phyloP scores from a whole-genome alignment of 306 rosid species.

The Vigna reflexopilosa region DNA sequence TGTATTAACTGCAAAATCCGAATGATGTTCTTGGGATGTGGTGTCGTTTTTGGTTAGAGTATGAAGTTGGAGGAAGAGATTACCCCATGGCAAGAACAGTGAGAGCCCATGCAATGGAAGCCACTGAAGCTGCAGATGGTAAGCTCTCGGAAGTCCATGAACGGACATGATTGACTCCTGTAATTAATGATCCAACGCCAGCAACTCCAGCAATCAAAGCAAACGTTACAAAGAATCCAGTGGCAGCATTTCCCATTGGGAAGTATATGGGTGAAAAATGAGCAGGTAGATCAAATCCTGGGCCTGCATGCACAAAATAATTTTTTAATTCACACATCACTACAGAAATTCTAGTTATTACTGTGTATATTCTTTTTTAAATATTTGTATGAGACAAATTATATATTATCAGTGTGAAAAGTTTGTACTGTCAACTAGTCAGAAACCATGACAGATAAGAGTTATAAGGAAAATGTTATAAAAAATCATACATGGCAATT shows the following conservation, averaged over 20 bases:
- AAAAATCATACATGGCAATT: background rate
- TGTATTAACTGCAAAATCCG: too few species aligned
- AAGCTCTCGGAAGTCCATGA: constrained; percentile 79
- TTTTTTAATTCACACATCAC: background rate
- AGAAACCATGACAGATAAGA: background rate
- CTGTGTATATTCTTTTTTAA: background rate
- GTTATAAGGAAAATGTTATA: background rate
- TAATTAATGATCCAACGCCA: constrained; percentile 74
- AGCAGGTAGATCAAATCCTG: constrained; percentile 72
- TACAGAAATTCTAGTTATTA: background rate
- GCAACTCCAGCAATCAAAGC: constrained; percentile 88
- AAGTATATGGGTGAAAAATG: constrained; percentile 93
- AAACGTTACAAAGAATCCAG: constrained; percentile 92
- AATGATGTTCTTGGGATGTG: background rate
- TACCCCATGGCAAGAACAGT: constrained; percentile 97
- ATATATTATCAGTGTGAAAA: background rate
- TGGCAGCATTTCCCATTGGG: constrained; percentile 97
- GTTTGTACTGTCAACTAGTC: background rate
- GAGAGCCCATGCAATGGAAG: constrained; percentile 85
- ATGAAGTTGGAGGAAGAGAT: background rate
- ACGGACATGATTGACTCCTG: constrained; percentile 83
- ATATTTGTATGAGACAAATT: background rate
- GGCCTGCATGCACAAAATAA: constrained; percentile 55
- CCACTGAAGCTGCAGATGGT: constrained; percentile 85
- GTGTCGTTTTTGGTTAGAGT: background rate